Evolutionary conservation across 768 basidiomycete species (phyloP).

Genomic region (Amanita rubescens): DNA sequence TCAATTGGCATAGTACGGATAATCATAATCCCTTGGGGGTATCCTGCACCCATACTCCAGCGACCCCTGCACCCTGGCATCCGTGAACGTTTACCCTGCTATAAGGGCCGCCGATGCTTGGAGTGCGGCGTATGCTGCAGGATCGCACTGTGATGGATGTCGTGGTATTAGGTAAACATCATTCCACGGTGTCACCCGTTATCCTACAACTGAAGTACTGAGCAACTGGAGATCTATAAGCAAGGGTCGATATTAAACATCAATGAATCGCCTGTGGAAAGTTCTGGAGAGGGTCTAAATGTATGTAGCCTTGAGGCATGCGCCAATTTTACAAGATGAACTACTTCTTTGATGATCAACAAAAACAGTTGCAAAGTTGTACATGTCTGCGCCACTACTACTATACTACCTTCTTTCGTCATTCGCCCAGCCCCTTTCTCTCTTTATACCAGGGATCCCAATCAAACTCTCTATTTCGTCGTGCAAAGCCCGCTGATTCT

Average conservation of each 20-base stretch:
- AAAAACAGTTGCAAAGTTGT: no score
- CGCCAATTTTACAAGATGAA: no score
- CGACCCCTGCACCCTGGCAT: neutral
- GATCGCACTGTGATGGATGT: neutral
- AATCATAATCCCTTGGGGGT: neutral
- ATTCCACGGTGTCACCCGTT: no score
- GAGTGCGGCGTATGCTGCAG: neutral
- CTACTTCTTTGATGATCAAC: no score
- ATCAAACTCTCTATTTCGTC: slow-evolving; percentile 83
- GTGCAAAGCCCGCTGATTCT: slow-evolving; percentile 85
- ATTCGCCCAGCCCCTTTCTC: neutral
- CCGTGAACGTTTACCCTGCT: neutral
- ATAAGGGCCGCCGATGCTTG: neutral
- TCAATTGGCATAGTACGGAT: neutral
- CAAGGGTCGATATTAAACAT: no score
- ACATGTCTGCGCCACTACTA: neutral
- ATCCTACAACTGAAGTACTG: no score
- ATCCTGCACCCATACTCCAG: neutral
- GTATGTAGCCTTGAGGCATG: neutral
- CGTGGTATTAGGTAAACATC: neutral
- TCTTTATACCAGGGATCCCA: slow-evolving; percentile 31
- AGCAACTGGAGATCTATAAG: no score
- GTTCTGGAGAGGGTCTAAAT: neutral
- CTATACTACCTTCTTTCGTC: neutral
- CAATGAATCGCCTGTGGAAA: neutral